Base-by-base conservation (phyloP, 2,329 filamentous ascomycete genomes). In the Hirsutella minnesotensis region DNA sequence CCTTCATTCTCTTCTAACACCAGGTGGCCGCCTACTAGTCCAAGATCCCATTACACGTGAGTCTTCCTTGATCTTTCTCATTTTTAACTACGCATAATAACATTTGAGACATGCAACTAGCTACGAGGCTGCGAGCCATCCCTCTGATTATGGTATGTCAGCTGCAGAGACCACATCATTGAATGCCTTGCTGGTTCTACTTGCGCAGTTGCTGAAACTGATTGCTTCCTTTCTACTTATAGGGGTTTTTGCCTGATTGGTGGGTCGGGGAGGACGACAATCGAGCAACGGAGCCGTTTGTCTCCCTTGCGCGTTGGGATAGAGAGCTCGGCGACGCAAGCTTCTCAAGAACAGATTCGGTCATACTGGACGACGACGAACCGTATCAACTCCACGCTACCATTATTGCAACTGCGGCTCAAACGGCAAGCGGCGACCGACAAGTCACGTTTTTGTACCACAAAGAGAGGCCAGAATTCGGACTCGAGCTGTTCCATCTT, bases 211-310 rank as follows among this genome's bases (percentile, higher is more conserved):
- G 8, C 8, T 29, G 7, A 7, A 29, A 29, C 27, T 29, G 13
- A 29, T 29, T 13, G 7, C 27, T 13, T 29, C 27, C 13, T 13
- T 29, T 13, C 27, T 8, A n/a, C n/a, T 29, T 29, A 35, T 19
- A 35, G 33, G 57, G 60, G 0, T 39, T 47, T 2, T 46, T 59
- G 4, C 44, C 54, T 0, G 56, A 53, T 3, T 66, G 63, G 62
- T 65, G 62, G 63, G 46, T 58, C 1, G 60, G 61, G 2, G 47
- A 43, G 7, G 48, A 50, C 1, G 56, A 62, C 13, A 46, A 42
- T 3, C 52, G 59, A 4, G 4, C 38, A 2, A 44, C 51, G 1
- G 50, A 53, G 40, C 58, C 60, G 3, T 56, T 49, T n/a, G 43
- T 60, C 13, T 31, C 46, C 0, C 29, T 46, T 0, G 46, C 51